Evolutionary conservation across 2,329 filamentous ascomycete genomes (phyloP), one percentile per base, ranked within the genome.

Genomic region (Xylariales sp.): DNA sequence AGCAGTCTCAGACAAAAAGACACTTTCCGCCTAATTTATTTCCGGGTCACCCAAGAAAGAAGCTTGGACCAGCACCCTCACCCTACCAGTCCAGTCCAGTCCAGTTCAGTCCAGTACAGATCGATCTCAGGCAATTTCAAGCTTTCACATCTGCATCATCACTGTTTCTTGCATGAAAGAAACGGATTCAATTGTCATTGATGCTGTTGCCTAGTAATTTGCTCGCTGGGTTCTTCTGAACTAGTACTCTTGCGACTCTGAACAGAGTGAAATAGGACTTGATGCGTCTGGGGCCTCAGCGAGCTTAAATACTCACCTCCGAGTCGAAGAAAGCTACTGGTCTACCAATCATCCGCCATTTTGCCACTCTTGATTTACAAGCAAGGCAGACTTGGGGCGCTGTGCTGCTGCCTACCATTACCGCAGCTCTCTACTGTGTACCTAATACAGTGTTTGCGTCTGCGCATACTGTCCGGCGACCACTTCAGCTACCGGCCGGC

Each of bases 351-450:
- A 32, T 31, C 20, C 33, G 40, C 32, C 28, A 22, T 9, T 24
- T n/a, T 33, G 9, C 12, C 15, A 40, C 27, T 12, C 21, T 37
- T 46, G 51, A 53, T 54, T 56, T 49, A 53, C 56, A 56, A 56
- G 53, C 53, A 56, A 56, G 53, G 52, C 53, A 56, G 52, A 56
- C 42, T 54, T 43, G 28, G 28, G 14, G 33, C n/a, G n/a, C n/a
- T n/a, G n/a, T n/a, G 22, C 38, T 14, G 44, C 44, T 53, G 51
- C 51, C 47, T 50, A 48, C 42, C 33, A n/a, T 12, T 9, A 5
- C 8, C n/a, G n/a, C n/a, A n/a, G n/a, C n/a, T n/a, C n/a, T n/a
- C n/a, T n/a, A n/a, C 29, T 15, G 5, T 4, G 31, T 33, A 33
- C 31, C n/a, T n/a, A n/a, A n/a, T n/a, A n/a, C n/a, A n/a, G n/a